Percentiles rank a stretch among this genome's conserved stretches.
Conservation (phyloP, 306 rosid genomes). For the Vigna unguiculata region DNA sequence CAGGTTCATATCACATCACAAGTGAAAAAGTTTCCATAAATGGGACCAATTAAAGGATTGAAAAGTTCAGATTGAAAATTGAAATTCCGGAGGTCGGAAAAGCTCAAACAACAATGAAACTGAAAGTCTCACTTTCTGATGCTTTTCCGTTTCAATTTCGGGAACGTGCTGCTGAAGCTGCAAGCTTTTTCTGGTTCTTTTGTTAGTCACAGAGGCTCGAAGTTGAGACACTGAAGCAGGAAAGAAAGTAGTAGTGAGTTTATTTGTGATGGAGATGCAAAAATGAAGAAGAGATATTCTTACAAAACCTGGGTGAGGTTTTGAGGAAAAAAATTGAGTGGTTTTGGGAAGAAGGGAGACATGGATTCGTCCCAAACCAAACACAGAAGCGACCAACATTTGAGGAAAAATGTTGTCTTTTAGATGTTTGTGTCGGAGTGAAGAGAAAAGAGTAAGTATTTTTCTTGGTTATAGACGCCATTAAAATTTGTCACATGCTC, state of each 20-base stretch:
- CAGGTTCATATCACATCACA: constrained; percentile 8
- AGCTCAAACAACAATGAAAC: background rate
- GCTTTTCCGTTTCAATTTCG: constrained; percentile 31
- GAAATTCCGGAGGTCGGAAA: background rate
- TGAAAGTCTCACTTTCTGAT: constrained; percentile 46
- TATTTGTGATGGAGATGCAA: too few relatives aligned
- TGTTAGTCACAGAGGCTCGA: constrained; percentile 54
- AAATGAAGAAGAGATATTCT: background rate
- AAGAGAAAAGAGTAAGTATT: too few relatives aligned
- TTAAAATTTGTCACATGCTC: too few relatives aligned
- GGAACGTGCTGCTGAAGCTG: constrained; percentile 36
- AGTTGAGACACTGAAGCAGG: constrained; percentile 53
- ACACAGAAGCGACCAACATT: background rate
- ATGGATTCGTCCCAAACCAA: background rate
- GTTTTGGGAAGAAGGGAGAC: background rate
- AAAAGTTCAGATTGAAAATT: background rate
- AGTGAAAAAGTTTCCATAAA: background rate
- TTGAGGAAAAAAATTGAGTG: background rate
- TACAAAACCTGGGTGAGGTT: background rate
- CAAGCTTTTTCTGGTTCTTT: constrained; percentile 47
- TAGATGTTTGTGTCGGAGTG: too few relatives aligned
- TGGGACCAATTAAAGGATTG: constrained; percentile 8
- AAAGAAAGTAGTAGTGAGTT: constrained; percentile 25
- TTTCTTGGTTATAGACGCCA: too few relatives aligned
- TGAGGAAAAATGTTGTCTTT: background rate